phyloP scores from a whole-genome alignment of 2,329 filamentous ascomycete genomes.

The Aphanoascus verrucosus region DNA sequence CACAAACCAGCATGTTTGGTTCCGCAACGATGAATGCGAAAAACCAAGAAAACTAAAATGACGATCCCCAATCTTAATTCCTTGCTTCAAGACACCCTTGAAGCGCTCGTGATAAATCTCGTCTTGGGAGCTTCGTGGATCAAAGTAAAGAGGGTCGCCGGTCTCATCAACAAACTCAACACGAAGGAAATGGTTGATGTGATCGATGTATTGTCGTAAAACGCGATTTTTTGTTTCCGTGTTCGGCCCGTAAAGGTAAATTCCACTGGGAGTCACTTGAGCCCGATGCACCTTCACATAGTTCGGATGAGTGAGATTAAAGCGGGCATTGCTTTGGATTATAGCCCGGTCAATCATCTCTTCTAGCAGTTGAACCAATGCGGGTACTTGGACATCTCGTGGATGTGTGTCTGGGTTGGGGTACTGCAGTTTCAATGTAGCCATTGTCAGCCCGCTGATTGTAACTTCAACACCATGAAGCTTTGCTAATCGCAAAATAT shows the following conservation, averaged over 20 bases:
- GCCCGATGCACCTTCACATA: constrained; percentile 46
- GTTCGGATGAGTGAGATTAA: constrained; percentile 22
- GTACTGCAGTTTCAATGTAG: constrained; percentile 45
- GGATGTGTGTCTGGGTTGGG: constrained; percentile 44
- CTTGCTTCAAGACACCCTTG: constrained; percentile 45
- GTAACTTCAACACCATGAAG: constrained; percentile 9
- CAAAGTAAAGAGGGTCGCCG: constrained; percentile 52
- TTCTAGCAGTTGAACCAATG: constrained; percentile 33
- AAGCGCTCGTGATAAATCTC: constrained; percentile 50
- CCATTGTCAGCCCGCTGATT: constrained; percentile 43
- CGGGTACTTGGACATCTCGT: constrained; percentile 29
- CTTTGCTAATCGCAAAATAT: constrained; percentile 27
- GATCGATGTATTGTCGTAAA: constrained; percentile 51
- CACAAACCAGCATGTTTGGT: constrained; percentile 56
- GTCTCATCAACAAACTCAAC: constrained; percentile 67
- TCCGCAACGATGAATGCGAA: constrained; percentile 64
- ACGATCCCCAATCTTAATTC: constrained; percentile 54
- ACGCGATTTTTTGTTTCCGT: constrained; percentile 60
- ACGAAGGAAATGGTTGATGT: constrained; percentile 55
- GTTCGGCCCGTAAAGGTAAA: constrained; percentile 39
- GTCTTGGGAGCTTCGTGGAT: constrained; percentile 40
- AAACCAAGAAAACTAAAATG: constrained; percentile 61
- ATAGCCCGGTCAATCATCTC: constrained; percentile 1
- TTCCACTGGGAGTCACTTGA: constrained; percentile 50
- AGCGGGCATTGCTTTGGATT: background rate